Conservation (phyloP, 345 rosid species). For the Salix caprea region DNA sequence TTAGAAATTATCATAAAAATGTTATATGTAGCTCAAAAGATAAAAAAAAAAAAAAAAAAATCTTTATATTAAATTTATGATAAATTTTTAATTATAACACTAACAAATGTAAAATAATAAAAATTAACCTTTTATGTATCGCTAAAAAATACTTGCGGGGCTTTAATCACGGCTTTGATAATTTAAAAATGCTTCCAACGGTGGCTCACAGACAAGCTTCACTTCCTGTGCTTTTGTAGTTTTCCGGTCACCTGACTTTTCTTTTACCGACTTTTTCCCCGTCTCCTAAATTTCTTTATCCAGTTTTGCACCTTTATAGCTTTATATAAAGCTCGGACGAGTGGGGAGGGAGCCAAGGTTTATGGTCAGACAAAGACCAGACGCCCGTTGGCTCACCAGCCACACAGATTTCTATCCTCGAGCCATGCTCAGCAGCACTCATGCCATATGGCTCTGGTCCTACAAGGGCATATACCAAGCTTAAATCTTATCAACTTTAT, state of each 20-base stretch:
- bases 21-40: too few species aligned
- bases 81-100: too few species aligned
- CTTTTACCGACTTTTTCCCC: neutral
- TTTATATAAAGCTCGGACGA: neutral
- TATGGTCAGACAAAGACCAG: neutral
- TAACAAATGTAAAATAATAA: too few species aligned
- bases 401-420: neutral
- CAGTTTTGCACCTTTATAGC: neutral
- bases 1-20: too few species aligned
- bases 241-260: neutral
- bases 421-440: neutral
- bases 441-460: neutral
- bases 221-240: neutral
- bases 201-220: neutral
- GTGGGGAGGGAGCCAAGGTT: neutral
- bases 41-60: too few species aligned
- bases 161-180: too few species aligned
- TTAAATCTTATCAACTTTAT: neutral
- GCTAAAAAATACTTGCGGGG: too few species aligned
- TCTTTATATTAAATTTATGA: too few species aligned
- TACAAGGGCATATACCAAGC: neutral
- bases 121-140: too few species aligned
- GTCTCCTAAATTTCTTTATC: neutral
- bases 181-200: neutral
- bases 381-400: neutral